Conservation (phyloP, 257 asterid species). For the Solanum sejunctum region DNA sequence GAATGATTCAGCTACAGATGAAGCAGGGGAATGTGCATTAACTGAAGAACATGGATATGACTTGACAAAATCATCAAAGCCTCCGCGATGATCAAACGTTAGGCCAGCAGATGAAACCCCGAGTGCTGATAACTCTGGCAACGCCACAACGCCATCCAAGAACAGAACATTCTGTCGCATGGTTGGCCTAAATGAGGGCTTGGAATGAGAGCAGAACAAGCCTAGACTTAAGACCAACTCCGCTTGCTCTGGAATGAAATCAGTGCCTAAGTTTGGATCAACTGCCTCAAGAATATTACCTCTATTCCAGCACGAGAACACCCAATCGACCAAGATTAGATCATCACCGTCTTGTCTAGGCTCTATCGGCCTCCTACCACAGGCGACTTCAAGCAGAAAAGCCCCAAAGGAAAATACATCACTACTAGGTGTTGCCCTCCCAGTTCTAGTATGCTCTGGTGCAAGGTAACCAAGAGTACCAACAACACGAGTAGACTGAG, state of each 20-base stretch:
- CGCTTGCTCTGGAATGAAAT: not conserved
- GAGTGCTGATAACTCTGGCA: not conserved
- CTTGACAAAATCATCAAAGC: not conserved
- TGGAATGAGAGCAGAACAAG: not conserved
- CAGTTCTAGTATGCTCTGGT: not conserved
- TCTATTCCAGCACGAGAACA: not conserved
- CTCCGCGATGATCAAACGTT: not conserved
- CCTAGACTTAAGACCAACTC: not conserved
- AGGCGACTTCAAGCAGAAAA: not conserved
- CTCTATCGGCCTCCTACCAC: not conserved
- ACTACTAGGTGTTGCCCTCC: not conserved
- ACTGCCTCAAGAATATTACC: not conserved
- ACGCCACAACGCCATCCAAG: slow-evolving; percentile 22
- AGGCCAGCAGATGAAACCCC: not conserved
- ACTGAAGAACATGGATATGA: not conserved
- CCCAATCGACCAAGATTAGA: not conserved
- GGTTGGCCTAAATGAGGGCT: not conserved
- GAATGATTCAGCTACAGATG: not conserved
- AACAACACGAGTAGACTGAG: not conserved
- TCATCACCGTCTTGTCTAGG: not conserved
- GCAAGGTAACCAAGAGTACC: not conserved
- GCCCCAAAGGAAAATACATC: not conserved
- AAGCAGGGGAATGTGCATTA: not conserved
- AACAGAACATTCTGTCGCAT: not conserved
- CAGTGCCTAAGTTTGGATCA: not conserved